These are phyloP conservation scores for Leccinum discolor DNA, from an alignment of 1,284 basidiomycete genomes.

Conservation along the genomic window DNA sequence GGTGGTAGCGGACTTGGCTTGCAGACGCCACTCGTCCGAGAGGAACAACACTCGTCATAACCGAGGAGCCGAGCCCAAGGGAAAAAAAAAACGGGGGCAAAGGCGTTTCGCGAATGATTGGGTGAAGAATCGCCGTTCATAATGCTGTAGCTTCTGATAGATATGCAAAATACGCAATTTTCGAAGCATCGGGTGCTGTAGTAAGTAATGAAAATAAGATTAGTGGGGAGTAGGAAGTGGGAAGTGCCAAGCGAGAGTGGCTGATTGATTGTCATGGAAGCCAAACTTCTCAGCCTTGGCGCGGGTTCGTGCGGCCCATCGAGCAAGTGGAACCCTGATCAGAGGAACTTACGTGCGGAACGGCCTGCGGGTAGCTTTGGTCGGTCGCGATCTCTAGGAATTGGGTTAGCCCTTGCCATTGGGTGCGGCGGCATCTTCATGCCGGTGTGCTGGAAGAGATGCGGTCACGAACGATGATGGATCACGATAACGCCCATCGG, in stretches of 20 bases:
- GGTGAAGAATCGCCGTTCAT: conserved; percentile 4
- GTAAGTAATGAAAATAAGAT: conserved; percentile 9
- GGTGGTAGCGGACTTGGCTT: not conserved
- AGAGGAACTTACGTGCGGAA: not conserved
- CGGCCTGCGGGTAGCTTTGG: not conserved
- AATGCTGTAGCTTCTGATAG: conserved; percentile 17
- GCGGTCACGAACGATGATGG: not conserved
- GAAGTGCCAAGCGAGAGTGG: conserved; percentile 10
- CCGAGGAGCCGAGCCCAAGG: not conserved
- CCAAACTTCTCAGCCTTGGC: conserved; percentile 5
- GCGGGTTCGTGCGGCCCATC: conserved; percentile 8
- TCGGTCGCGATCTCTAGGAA: conserved; percentile 3
- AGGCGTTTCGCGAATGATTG: not conserved
- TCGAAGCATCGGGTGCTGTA: conserved; percentile 13
- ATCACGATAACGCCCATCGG: conserved; percentile 2
- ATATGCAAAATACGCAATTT: not conserved
- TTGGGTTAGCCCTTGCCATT: not conserved
- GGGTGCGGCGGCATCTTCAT: not conserved
- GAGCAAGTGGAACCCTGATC: not conserved
- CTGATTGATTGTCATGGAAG: conserved; percentile 23
- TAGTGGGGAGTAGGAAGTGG: not conserved
- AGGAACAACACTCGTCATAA: not conserved
- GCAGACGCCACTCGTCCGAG: not conserved
- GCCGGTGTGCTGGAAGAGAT: not conserved
- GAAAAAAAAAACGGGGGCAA: not conserved